Percentiles rank a stretch among this genome's conserved stretches.
Conservation (phyloP, 2,329 filamentous ascomycete genomes). For the Paradendryphiella salina region DNA sequence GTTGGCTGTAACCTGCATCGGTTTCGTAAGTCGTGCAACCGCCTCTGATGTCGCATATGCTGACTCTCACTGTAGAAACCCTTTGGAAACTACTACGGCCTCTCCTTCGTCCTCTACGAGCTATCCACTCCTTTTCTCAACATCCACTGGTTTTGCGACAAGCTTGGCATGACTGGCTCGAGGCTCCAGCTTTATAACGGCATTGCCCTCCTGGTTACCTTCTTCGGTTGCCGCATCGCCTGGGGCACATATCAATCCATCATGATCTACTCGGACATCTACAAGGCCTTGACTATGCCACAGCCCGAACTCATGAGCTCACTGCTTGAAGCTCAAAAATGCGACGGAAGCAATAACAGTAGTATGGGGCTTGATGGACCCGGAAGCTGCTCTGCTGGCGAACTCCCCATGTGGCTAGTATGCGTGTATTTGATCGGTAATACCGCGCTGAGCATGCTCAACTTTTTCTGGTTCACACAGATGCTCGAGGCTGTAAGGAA, state of each 20-base stretch:
- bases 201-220: conserved; percentile 68
- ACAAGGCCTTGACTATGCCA: conserved; percentile 48
- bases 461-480: conserved; percentile 83
- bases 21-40: conserved; percentile 65
- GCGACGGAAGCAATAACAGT: conserved; percentile 51
- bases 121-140: conserved; percentile 83
- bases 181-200: conserved; percentile 76
- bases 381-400: conserved; percentile 28
- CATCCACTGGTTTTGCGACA: conserved; percentile 89
- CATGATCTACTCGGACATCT: conserved; percentile 68
- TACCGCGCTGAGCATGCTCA: conserved; percentile 70
- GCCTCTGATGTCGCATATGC: background rate
- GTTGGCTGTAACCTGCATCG: conserved; percentile 72
- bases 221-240: conserved; percentile 74
- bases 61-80: conserved; percentile 62
- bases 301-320: conserved; percentile 20
- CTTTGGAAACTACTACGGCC: conserved; percentile 81
- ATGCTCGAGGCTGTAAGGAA: conserved; percentile 82
- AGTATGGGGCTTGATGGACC: conserved; percentile 16
- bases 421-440: conserved; percentile 71
- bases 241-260: conserved; percentile 75
- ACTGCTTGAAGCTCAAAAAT: conserved; percentile 46
- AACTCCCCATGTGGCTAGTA: conserved; percentile 70
- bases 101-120: conserved; percentile 82
- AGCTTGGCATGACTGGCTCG: conserved; percentile 76